Conservation (phyloP, 768 basidiomycete species). For the Leucocoprinus birnbaumii region DNA sequence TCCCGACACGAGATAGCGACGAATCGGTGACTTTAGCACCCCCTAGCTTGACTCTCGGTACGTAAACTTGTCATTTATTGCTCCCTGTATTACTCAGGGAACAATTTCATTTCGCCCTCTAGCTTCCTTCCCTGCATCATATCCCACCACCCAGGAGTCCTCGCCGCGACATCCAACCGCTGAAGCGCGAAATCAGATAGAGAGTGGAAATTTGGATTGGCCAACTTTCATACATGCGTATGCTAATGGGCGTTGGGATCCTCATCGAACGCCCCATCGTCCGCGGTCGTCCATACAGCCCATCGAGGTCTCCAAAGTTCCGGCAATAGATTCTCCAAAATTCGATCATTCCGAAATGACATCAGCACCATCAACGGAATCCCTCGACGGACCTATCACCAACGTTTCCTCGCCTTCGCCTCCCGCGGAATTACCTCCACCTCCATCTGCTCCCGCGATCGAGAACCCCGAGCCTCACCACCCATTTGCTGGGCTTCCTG, state of each 20-base stretch:
- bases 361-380: neutral
- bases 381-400: neutral
- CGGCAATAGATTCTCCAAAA: slow-evolving; percentile 17
- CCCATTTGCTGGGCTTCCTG: neutral
- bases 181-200: slow-evolving; percentile 10
- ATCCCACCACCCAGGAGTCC: slow-evolving; percentile 9
- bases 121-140: slow-evolving; percentile 7
- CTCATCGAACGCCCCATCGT: slow-evolving; percentile 62
- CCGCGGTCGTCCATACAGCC: slow-evolving; percentile 31
- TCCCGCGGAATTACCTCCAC: neutral
- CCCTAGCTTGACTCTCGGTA: neutral
- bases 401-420: neutral
- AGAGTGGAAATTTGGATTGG: slow-evolving; percentile 54
- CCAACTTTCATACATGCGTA: slow-evolving; percentile 75
- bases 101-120: neutral
- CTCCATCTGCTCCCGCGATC: neutral
- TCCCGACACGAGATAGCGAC: neutral
- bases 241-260: slow-evolving; percentile 77
- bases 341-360: slow-evolving; percentile 13
- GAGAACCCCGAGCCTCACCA: neutral
- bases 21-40: neutral
- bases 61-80: neutral
- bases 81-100: neutral
- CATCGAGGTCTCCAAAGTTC: slow-evolving; percentile 2
- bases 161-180: neutral